Evolutionary conservation across 2,329 filamentous ascomycete species (phyloP).

Genomic region (Botrytis fabae): DNA sequence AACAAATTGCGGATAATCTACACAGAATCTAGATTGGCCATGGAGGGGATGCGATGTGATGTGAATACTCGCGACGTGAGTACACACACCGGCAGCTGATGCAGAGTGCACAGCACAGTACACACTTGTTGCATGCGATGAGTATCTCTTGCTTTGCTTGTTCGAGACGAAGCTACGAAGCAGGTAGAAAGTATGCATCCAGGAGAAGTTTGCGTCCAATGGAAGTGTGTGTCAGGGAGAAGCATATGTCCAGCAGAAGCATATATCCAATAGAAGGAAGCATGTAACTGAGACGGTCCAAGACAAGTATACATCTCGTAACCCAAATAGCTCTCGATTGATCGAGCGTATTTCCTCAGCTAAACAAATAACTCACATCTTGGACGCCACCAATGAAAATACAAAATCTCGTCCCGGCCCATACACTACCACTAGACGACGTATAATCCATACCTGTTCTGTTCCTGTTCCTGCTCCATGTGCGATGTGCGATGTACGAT

Average conservation of each 20-base stretch:
- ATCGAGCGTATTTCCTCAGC: not conserved
- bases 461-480: not conserved
- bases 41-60: not conserved
- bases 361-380: not conserved
- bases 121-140: too few species aligned
- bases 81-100: not conserved
- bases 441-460: not conserved
- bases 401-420: not conserved
- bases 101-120: not conserved
- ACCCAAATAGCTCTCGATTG: not conserved
- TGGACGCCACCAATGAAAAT: not conserved
- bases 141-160: not conserved
- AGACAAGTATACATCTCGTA: not conserved
- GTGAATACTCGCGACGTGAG: not conserved
- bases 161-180: not conserved
- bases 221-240: too few species aligned
- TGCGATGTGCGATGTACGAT: not conserved
- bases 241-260: not conserved
- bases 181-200: not conserved
- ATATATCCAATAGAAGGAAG: not conserved
- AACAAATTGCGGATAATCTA: not conserved
- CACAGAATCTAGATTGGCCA: not conserved
- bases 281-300: not conserved
- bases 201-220: too few species aligned
- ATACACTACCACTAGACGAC: not conserved